A percentile compares a stretch with the other conserved stretches of the same genome.
Conservation (phyloP, 78 protist species). For the Carpediemonas membranifera region DNA sequence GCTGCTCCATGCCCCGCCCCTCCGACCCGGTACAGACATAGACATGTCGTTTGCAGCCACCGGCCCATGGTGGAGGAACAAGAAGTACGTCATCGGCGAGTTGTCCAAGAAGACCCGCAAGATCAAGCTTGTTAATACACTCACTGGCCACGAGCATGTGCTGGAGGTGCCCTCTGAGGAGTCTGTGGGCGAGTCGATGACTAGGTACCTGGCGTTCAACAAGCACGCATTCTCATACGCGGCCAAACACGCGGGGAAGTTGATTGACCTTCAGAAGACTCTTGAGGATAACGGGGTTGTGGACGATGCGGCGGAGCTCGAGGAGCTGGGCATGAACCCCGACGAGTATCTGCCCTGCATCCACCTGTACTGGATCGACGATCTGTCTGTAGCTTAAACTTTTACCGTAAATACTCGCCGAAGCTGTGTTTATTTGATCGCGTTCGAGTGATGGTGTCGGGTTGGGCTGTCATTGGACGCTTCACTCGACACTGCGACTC, state of each 20-base stretch:
- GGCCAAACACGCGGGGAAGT: not conserved
- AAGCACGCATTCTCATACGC: constrained; percentile 48
- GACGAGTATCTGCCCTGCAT: constrained; percentile 33
- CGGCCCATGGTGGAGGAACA: constrained; percentile 63
- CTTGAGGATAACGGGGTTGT: constrained; percentile 35
- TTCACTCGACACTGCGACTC: too few relatives aligned
- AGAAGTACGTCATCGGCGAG: constrained; percentile 23
- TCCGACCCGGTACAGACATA: constrained; percentile 1
- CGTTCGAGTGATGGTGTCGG: too few relatives aligned
- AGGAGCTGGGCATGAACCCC: constrained; percentile 20
- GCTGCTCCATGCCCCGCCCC: constrained; percentile 11
- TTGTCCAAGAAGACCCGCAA: constrained; percentile 26
- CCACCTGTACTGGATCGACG: constrained; percentile 51
- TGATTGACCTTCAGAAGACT: constrained; percentile 40
- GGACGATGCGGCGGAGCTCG: constrained; percentile 35
- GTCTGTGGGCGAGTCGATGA: constrained; percentile 34
- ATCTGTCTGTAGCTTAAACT: constrained; percentile 37
- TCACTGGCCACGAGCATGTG: constrained; percentile 23
- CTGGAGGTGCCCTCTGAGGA: constrained; percentile 55
- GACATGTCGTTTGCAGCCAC: too few relatives aligned
- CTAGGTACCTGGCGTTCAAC: constrained; percentile 38
- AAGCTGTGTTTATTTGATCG: too few relatives aligned
- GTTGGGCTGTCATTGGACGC: too few relatives aligned
- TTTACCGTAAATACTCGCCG: too few relatives aligned
- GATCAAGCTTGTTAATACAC: constrained; percentile 38